A percentile compares a stretch with the other conserved stretches of the same genome.
Evolutionary conservation across 2,329 filamentous ascomycete species (phyloP).

Genomic region (Colletotrichum orbiculare): DNA sequence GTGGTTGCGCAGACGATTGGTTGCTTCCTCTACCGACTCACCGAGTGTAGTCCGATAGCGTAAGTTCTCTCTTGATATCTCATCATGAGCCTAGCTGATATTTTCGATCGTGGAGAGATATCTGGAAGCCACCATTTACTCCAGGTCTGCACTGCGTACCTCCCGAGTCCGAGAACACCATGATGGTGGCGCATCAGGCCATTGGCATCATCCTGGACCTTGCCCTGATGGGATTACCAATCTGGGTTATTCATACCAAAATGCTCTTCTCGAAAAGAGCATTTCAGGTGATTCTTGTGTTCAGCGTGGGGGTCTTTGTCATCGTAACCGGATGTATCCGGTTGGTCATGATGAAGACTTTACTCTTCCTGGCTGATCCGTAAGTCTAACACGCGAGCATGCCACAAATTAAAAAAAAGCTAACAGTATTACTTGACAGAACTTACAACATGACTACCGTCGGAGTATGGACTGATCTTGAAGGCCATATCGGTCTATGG

Average conservation of each 20-base stretch:
- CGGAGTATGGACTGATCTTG: conserved; percentile 52
- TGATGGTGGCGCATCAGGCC: conserved; percentile 47
- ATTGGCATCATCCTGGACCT: conserved; percentile 48
- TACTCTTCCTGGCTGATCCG: conserved; percentile 44
- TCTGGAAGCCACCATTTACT: conserved; percentile 36
- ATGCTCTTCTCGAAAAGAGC: conserved; percentile 48
- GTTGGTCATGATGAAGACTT: conserved; percentile 45
- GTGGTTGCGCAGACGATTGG: conserved; percentile 31
- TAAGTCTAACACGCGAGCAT: conserved; percentile 37
- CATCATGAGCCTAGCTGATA: background rate
- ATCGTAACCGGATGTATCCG: conserved; percentile 50
- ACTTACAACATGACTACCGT: conserved; percentile 50
- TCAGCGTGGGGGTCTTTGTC: conserved; percentile 51
- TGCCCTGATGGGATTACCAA: conserved; percentile 46
- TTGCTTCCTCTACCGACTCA: conserved; percentile 35
- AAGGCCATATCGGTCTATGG: conserved; percentile 55
- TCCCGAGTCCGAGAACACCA: conserved; percentile 38
- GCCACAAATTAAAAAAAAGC: no score
- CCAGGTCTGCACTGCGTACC: conserved; percentile 42
- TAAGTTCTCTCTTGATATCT: background rate
- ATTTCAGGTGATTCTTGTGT: conserved; percentile 48
- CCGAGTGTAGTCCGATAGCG: conserved; percentile 35
- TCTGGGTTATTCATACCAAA: conserved; percentile 49
- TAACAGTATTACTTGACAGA: conserved; percentile 34
- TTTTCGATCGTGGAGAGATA: conserved; percentile 27